Base-by-base conservation (phyloP, 2,329 filamentous ascomycete species). In the Ophiostoma sp. region DNA sequence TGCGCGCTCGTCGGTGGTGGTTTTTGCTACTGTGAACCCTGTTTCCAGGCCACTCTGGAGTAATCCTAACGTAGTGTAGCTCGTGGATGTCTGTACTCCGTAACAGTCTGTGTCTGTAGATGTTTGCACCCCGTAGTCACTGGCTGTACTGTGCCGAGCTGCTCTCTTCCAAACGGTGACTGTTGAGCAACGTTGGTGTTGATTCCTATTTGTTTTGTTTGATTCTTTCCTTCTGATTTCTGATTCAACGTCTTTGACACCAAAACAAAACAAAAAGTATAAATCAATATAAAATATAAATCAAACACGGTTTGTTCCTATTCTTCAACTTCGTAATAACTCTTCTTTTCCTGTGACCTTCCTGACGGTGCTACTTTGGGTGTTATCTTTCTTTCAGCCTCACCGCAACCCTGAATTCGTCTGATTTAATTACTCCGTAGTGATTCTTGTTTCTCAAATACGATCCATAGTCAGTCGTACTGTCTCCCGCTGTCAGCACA, bases 371-470 rank as follows among this genome's bases (percentile, higher is more conserved):
- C 49, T 55, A 36, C n/a, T 55, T 55, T 55, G 11, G 18, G 49
- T 55, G 49, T 1, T 55, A 55, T 55, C 49, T 55, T 55, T 55
- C 49, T 41, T 68, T 66, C 67, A 69, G 67, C 67, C 67, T 69
- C 67, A 69, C 67, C 67, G 64, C 65, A 27, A 49, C 63, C 27
- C 58, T 41, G 64, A 11, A 44, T 62, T 38, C 58, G 7, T 9
- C 62, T 14, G 36, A 60, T n/a, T 9, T 27, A 27, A 9, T 9
- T 36, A n/a, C n/a, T n/a, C n/a, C n/a, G n/a, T n/a, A n/a, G 5
- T 45, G 2, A 8, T 14, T 47, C 9, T 27, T 27, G 27, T 27
- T 27, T 27, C 27, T 27, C 27, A 41, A 45, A 44, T n/a, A 64
- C 36, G n/a, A n/a, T 27, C 27, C 27, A 27, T 27, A 27, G 27